Evolutionary conservation across 345 rosid species (phyloP).

Genomic region (Ceriops tagal): DNA sequence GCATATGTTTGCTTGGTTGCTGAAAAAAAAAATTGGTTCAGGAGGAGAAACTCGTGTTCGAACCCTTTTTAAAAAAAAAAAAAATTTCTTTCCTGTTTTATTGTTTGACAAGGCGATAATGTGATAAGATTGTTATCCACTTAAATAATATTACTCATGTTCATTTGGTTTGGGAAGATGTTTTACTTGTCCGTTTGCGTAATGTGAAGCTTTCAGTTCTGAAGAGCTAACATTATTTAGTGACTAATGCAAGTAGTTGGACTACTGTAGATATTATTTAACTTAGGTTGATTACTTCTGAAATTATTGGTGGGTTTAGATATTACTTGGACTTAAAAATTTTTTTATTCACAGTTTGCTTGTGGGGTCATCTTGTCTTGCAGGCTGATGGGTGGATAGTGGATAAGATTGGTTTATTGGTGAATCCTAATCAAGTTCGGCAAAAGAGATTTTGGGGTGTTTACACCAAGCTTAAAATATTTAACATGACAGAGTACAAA

Average conservation of each 20-base stretch:
- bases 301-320: background rate
- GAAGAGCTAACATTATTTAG: no score
- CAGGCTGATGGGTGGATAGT: slow-evolving; percentile 98
- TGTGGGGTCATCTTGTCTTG: slow-evolving; percentile 6
- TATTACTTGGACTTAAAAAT: background rate
- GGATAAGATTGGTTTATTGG: slow-evolving; percentile 79
- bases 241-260: no score
- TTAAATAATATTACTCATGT: no score
- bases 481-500: slow-evolving; percentile 77
- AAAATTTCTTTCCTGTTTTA: background rate
- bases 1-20: background rate
- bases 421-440: slow-evolving; percentile 85
- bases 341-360: background rate
- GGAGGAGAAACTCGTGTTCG: background rate
- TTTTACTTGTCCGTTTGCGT: no score
- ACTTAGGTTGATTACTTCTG: no score
- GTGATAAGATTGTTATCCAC: no score
- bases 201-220: no score
- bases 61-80: background rate
- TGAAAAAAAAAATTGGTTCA: background rate
- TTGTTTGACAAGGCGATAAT: no score
- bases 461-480: slow-evolving; percentile 89
- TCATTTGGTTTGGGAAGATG: no score
- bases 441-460: slow-evolving; percentile 96
- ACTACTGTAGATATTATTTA: no score